phyloP scores from a whole-genome alignment of 257 asterid species.

The Solanum sejunctum region DNA sequence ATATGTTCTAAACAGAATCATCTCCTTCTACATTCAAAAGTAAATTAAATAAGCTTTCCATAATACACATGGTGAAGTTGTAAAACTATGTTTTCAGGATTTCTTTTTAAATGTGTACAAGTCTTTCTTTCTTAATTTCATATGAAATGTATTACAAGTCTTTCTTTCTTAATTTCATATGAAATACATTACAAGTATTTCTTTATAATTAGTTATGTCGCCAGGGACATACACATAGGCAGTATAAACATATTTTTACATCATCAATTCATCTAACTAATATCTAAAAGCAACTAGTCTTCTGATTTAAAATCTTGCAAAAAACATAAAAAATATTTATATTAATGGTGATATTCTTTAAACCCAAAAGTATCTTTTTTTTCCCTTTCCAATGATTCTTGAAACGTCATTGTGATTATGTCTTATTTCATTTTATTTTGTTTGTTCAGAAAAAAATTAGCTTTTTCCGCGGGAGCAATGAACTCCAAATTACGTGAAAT shows the following conservation, averaged over 20 bases:
- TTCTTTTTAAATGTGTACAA: not conserved
- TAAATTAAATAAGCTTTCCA: not conserved
- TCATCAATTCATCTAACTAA: not conserved
- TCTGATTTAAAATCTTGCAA: not conserved
- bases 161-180: too few relatives aligned
- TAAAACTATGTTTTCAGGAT: not conserved
- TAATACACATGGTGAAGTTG: not conserved
- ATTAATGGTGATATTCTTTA: not conserved
- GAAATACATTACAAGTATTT: too few relatives aligned
- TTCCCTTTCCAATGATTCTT: not conserved
- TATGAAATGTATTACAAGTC: not conserved
- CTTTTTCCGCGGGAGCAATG: slow-evolving; percentile 86
- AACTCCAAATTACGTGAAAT: slow-evolving; percentile 49
- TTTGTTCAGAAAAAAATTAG: slow-evolving; percentile 45
- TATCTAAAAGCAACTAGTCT: not conserved
- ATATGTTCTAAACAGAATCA: not conserved
- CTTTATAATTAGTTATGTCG: too few relatives aligned
- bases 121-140: not conserved
- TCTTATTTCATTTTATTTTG: not conserved
- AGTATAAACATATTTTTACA: not conserved
- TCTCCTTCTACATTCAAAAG: not conserved
- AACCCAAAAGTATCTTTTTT: not conserved
- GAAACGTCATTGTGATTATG: not conserved
- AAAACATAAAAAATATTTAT: not conserved
- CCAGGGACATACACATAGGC: too few relatives aligned